Base-by-base conservation (phyloP, 2,329 filamentous ascomycete species). In the Periconia macrospinosa region DNA sequence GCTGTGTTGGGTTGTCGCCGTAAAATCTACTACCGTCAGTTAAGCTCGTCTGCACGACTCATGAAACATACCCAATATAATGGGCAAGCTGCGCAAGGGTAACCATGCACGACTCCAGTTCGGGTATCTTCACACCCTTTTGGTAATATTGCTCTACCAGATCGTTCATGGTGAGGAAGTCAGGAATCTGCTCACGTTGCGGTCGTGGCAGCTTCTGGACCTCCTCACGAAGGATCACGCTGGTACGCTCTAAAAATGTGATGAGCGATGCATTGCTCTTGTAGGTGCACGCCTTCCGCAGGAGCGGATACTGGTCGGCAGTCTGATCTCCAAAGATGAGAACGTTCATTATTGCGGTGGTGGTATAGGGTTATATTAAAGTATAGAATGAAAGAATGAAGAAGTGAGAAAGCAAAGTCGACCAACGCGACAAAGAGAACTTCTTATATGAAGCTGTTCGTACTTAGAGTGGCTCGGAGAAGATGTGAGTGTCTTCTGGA, bases 271-370 rank as follows among this genome's bases (percentile, higher is more conserved):
- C 82, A 67, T 81, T 81, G 66, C 79, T 77, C 61, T 76, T 79
- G 65, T 77, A 75, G 47, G 77, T 72, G 52, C 73, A 71, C 30
- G 78, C 72, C 63, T 78, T 79, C 60, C 76, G 74, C 56, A 90
- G 75, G 59, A 88, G 84, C 61, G 76, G 77, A 68, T 87, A 83
- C 63, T 86, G 86, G 70, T 88, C 85, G 63, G 85, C 80, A 55
- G 86, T 89, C 75, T 90, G 87, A 68, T 90, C 87, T 76, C 86
- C 86, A 69, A 89, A 88, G 57, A 89, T 82, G 71, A 88, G 81
- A 54, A 78, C 67, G 66, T 80, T 80, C 68, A 76, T 76, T 59
- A 51, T 74, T 63, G 56, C 49, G 52, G 55, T 54, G 30, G 45
- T 43, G 20, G 9, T 49, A 52, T 54, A 52, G 54, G 60, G 62